phyloP scores from a whole-genome alignment of 345 rosid genomes.

The Salix brachista region DNA sequence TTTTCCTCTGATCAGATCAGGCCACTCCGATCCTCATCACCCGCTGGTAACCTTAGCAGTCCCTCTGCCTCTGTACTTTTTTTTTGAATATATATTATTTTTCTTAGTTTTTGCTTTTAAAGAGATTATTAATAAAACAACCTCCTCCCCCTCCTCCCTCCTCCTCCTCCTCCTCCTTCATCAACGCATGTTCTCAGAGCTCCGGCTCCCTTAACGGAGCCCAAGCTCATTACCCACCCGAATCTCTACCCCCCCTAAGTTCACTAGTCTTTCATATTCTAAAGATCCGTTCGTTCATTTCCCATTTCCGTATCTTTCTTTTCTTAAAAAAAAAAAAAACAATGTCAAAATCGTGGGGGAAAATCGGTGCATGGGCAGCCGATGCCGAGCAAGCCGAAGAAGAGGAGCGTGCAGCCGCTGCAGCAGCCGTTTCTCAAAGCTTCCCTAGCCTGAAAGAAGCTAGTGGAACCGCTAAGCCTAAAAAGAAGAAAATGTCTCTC shows the following conservation, averaged over 20 bases:
- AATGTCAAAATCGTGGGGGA: conserved; percentile 76
- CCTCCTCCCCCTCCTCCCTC: neutral
- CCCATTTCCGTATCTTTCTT: conserved; percentile 20
- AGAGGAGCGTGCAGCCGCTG: conserved; percentile 44
- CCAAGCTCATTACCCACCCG: conserved; percentile 19
- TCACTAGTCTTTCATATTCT: conserved; percentile 3
- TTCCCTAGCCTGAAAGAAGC: conserved; percentile 84
- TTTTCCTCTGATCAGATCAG: neutral
- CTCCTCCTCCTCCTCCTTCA: neutral
- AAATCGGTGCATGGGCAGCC: conserved; percentile 91
- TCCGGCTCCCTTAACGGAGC: conserved; percentile 57
- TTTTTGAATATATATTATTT: no score
- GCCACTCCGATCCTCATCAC: neutral
- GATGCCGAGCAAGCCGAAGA: conserved; percentile 82
- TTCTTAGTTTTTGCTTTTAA: neutral
- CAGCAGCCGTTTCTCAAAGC: conserved; percentile 44
- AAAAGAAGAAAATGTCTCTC: conserved; percentile 80
- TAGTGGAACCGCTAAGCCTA: conserved; percentile 49
- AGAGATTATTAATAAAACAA: neutral
- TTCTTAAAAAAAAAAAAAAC: no score
- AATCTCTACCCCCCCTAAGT: neutral
- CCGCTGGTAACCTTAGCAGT: neutral
- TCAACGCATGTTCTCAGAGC: conserved; percentile 47
- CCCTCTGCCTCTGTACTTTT: neutral
- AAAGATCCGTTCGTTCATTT: conserved; percentile 12